Evolutionary conservation across 2,329 filamentous ascomycete species (phyloP).

Genomic region (Arthroderma sp.): DNA sequence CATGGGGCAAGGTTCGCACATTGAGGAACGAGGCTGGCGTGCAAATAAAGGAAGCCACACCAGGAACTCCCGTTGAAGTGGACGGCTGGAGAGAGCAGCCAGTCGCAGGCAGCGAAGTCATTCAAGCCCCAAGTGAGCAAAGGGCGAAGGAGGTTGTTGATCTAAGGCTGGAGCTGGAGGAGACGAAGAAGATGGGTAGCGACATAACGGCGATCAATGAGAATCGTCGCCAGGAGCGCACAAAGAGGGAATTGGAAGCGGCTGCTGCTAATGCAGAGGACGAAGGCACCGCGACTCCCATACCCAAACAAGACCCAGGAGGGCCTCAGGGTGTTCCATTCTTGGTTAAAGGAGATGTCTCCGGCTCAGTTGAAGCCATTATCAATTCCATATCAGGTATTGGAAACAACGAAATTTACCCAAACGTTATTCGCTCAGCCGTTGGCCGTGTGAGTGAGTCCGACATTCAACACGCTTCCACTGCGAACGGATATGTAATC

Average conservation of each 20-base stretch:
- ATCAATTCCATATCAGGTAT: constrained; percentile 61
- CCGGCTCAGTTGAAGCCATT: constrained; percentile 86
- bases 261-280: constrained; percentile 5
- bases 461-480: constrained; percentile 76
- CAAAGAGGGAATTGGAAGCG: constrained; percentile 25
- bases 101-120: constrained; percentile 69
- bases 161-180: constrained; percentile 58
- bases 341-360: constrained; percentile 83
- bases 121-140: constrained; percentile 68
- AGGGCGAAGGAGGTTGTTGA: constrained; percentile 65
- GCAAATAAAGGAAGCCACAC: constrained; percentile 58
- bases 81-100: constrained; percentile 90
- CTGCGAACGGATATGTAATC: constrained; percentile 62
- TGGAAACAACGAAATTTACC: constrained; percentile 70
- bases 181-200: constrained; percentile 50
- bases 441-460: constrained; percentile 72
- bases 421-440: constrained; percentile 61
- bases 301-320: constrained; percentile 15
- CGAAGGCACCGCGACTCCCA: no score
- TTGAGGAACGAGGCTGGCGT: constrained; percentile 74
- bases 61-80: constrained; percentile 81
- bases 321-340: constrained; percentile 56
- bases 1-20: constrained; percentile 74
- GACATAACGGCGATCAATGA: constrained; percentile 71
- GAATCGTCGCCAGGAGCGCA: constrained; percentile 46